phyloP scores from a whole-genome alignment of 177 flowering plant species.

The Vitis hybrid region DNA sequence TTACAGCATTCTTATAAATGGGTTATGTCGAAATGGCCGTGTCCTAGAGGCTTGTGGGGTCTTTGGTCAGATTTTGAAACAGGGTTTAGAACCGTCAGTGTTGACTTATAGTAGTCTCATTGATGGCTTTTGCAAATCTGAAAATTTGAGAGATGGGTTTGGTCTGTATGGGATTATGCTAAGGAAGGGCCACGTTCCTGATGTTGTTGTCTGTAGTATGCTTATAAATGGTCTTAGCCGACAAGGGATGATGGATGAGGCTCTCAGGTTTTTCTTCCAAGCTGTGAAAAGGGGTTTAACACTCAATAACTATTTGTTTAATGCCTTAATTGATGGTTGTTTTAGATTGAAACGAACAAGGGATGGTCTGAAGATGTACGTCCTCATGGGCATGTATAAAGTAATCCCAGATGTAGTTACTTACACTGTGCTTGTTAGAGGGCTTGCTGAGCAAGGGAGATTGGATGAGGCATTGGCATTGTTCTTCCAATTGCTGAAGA shows the following conservation, averaged over 20 bases:
- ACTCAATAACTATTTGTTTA: conserved; percentile 35
- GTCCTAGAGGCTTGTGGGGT: conserved; percentile 46
- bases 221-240: conserved; percentile 46
- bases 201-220: conserved; percentile 31
- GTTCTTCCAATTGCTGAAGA: conserved; percentile 49
- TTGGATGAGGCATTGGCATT: conserved; percentile 29
- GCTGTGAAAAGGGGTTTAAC: conserved; percentile 22
- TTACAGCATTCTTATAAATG: conserved; percentile 47
- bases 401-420: conserved; percentile 43
- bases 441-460: conserved; percentile 22
- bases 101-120: conserved; percentile 43
- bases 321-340: conserved; percentile 45
- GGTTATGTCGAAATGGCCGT: conserved; percentile 35
- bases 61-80: conserved; percentile 38
- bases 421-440: conserved; percentile 36
- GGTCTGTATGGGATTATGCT: conserved; percentile 29
- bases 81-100: conserved; percentile 42
- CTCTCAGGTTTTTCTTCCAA: conserved; percentile 43
- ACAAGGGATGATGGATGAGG: conserved; percentile 39
- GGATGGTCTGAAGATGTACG: conserved; percentile 31
- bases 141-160: conserved; percentile 43
- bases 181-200: conserved; percentile 35
- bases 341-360: conserved; percentile 26
- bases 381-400: conserved; percentile 19
- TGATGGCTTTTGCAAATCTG: conserved; percentile 40